phyloP scores from a whole-genome alignment of 345 rosid species.

The Conringia planisiliqua region DNA sequence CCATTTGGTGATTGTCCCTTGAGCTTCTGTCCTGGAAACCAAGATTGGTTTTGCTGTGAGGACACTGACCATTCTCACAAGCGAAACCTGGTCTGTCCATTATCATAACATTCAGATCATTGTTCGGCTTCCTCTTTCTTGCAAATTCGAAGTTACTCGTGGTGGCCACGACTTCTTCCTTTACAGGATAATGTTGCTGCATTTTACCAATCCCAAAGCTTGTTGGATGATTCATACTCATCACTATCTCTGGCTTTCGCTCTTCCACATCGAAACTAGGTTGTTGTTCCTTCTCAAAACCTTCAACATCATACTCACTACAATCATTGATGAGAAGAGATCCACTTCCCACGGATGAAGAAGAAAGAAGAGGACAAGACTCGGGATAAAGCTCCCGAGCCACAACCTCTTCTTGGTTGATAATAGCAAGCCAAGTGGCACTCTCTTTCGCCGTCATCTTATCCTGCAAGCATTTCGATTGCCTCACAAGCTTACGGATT shows the following conservation, averaged over 20 bases:
- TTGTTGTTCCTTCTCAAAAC: conserved; percentile 43
- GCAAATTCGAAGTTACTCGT: conserved; percentile 34
- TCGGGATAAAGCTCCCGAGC: conserved; percentile 64
- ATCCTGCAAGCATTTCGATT: conserved; percentile 82
- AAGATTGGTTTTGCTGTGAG: conserved; percentile 42
- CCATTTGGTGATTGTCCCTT: conserved; percentile 73
- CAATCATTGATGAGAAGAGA: conserved; percentile 46
- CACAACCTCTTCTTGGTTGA: conserved; percentile 68
- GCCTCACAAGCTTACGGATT: conserved; percentile 77
- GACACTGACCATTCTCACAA: conserved; percentile 61
- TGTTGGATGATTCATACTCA: conserved; percentile 33
- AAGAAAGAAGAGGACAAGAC: conserved; percentile 40
- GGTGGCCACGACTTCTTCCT: conserved; percentile 43
- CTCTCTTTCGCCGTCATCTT: conserved; percentile 93
- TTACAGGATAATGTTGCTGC: conserved; percentile 40
- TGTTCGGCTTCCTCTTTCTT: conserved; percentile 54
- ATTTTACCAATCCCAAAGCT: conserved; percentile 34
- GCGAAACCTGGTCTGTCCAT: conserved; percentile 40
- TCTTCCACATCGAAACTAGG: conserved; percentile 39
- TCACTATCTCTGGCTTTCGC: conserved; percentile 41
- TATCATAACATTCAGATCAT: conserved; percentile 30
- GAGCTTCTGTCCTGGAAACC: conserved; percentile 57
- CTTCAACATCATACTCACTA: conserved; percentile 76
- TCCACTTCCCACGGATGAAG: conserved; percentile 46
- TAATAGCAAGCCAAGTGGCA: conserved; percentile 71